These are phyloP conservation scores for Chaetomidium leptoderma DNA, from an alignment of 495 filamentous ascomycete genomes.

Conservation along the genomic window DNA sequence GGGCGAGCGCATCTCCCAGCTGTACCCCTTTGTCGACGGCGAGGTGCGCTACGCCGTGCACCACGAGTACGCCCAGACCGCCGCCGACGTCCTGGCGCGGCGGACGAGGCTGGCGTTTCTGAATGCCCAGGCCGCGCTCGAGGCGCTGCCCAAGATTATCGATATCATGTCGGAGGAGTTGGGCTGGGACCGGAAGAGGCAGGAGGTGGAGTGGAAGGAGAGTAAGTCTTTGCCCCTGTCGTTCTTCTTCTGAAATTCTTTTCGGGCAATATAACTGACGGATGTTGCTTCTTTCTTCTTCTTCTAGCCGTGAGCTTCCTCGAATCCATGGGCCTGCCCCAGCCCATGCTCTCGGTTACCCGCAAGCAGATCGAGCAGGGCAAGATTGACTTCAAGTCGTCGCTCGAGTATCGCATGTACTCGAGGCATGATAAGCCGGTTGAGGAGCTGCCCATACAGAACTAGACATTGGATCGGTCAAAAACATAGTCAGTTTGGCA, in stretches of 20 bases:
- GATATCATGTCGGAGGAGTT: slow-evolving; percentile 91
- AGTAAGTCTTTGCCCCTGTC: slow-evolving; percentile 33
- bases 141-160: slow-evolving; percentile 82
- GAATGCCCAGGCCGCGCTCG: slow-evolving; percentile 91
- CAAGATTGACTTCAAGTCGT: slow-evolving; percentile 63
- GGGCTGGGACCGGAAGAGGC: slow-evolving; percentile 69
- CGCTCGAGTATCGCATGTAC: slow-evolving; percentile 66
- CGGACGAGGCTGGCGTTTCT: slow-evolving; percentile 87
- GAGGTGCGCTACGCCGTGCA: slow-evolving; percentile 86
- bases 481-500: neutral
- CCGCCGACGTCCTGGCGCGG: slow-evolving; percentile 84
- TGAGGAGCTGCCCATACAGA: too few species aligned
- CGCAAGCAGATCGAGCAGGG: slow-evolving; percentile 76
- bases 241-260: neutral
- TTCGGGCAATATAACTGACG: neutral
- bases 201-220: slow-evolving; percentile 83
- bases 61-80: slow-evolving; percentile 93
- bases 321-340: slow-evolving; percentile 80
- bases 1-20: slow-evolving; percentile 70
- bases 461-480: too few species aligned
- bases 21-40: slow-evolving; percentile 96
- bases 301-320: slow-evolving; percentile 61
- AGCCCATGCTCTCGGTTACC: slow-evolving; percentile 64
- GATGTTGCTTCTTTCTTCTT: neutral
- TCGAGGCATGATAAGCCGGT: slow-evolving; percentile 56